Conservation (phyloP, 2,329 filamentous ascomycete genomes). For the Uncinocarpus reesii region DNA sequence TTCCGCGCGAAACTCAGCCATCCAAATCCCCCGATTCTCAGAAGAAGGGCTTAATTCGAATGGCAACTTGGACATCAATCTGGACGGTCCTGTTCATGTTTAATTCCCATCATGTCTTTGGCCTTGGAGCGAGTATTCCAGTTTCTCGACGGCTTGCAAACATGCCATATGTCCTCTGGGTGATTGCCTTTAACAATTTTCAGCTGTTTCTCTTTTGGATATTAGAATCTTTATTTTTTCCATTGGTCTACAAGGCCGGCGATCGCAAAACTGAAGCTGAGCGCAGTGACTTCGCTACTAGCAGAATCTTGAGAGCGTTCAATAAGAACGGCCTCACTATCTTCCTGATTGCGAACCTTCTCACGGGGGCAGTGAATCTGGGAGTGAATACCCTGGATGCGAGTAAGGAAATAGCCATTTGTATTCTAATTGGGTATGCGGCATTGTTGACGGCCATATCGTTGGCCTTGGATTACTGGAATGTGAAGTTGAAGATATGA, state of each 20-base stretch:
- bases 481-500: constrained; percentile 25
- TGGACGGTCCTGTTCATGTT: constrained; percentile 64
- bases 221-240: constrained; percentile 70
- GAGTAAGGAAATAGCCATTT: constrained; percentile 55
- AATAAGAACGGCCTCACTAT: constrained; percentile 80
- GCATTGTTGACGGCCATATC: constrained; percentile 57
- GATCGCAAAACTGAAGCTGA: constrained; percentile 50
- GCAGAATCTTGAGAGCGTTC: constrained; percentile 67
- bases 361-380: constrained; percentile 85
- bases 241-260: constrained; percentile 52
- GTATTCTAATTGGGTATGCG: constrained; percentile 63
- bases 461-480: constrained; percentile 30
- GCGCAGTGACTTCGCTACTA: constrained; percentile 60
- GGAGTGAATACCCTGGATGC: constrained; percentile 71
- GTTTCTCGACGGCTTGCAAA: constrained; percentile 89
- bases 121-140: constrained; percentile 52
- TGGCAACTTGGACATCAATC: constrained; percentile 53
- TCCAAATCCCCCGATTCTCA: constrained; percentile 35
- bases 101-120: constrained; percentile 57
- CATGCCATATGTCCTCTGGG: constrained; percentile 86
- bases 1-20: constrained; percentile 51
- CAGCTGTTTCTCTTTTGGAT: constrained; percentile 70
- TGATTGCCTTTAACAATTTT: constrained; percentile 78
- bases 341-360: constrained; percentile 77
- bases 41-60: constrained; percentile 52